These are phyloP conservation scores for Barnettozyma hawaiiensis DNA, from an alignment of 1,139 yeast genomes.

Conservation along the genomic window DNA sequence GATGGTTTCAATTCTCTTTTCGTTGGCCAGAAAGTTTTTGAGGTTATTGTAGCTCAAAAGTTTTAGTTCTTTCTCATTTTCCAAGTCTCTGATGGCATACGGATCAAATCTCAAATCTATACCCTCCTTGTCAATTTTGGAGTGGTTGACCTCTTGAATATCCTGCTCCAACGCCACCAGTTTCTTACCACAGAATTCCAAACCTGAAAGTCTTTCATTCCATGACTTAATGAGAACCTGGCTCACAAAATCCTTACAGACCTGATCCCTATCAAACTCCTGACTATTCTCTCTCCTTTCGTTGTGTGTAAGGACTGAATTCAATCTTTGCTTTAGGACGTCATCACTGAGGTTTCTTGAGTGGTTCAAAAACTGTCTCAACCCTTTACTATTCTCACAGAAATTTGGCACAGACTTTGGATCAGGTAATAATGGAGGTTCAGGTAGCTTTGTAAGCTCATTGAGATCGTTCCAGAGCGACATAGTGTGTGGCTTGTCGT, in stretches of 20 bases:
- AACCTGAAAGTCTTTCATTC: slow-evolving; percentile 33
- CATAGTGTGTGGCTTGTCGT: slow-evolving; percentile 11
- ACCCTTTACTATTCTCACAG: slow-evolving; percentile 35
- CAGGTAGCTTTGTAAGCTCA: slow-evolving; percentile 17
- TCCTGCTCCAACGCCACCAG: slow-evolving; percentile 26
- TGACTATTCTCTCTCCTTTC: slow-evolving; percentile 1
- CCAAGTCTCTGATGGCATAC: slow-evolving; percentile 37
- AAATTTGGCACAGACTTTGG: slow-evolving; percentile 26
- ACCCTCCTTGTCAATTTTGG: slow-evolving; percentile 10
- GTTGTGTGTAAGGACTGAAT: slow-evolving; percentile 27
- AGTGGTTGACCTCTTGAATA: slow-evolving; percentile 21
- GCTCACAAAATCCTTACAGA: slow-evolving; percentile 31
- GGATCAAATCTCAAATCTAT: slow-evolving; percentile 38
- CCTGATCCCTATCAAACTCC: slow-evolving; percentile 9
- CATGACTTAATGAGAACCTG: slow-evolving; percentile 38
- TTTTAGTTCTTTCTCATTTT: slow-evolving; percentile 26
- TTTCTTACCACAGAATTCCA: slow-evolving; percentile 36
- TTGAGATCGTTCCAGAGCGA: slow-evolving; percentile 19
- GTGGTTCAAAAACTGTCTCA: slow-evolving; percentile 36
- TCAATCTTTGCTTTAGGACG: slow-evolving; percentile 34
- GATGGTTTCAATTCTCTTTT: slow-evolving; percentile 36
- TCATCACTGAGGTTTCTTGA: slow-evolving; percentile 43
- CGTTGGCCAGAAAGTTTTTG: slow-evolving; percentile 34
- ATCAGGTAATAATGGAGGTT: slow-evolving; percentile 11
- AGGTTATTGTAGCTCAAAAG: slow-evolving; percentile 28